Evolutionary conservation across 179 eudicot species (phyloP), one percentile per base, ranked within the genome.

Genomic region (Nepenthes alata): DNA sequence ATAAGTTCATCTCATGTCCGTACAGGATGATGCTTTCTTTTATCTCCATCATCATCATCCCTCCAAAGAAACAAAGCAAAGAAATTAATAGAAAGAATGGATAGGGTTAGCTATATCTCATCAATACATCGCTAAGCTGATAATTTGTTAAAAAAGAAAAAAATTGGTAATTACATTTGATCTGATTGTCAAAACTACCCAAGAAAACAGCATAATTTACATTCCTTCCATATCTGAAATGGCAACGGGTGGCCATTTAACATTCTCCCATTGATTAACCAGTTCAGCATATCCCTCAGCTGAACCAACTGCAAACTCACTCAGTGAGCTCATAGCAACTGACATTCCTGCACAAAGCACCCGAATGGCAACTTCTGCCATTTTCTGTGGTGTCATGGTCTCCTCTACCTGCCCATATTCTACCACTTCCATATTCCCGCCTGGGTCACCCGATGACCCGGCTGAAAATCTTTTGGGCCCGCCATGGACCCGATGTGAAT

Each of bases 311-410:
- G 96, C 85, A 76, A 88, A 91, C 70, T 89, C 96, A 52, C 89
- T 67, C 70, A 91, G 69, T 47, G 95, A 83, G 70, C 89, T 91
- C 76, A 91, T 76, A 45, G 95, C 91, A 49, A 86, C 91, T 10
- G 91, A 84, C 98, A 91, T 86, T 71, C 98, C 96, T 39, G 98
- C 98, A 76, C 96, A 91, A 11, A 91, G 72, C 35, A 91, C 95
- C 68, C 83, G 81, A 2, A 89, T 77, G 37, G 91, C 98, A 59
- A 91, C 82, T 67, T 91, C 98, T 9, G 89, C 96, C 89, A 83
- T 84, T 74, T 91, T 89, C 72, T 88, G 96, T 2, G 80, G 83
- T n/a, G 76, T 78, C 89, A 88, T 72, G 12, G 55, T 63, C 41
- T 78, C 85, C 7, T 85, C 93, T 5, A 63, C 73, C 65, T 80